Evolutionary conservation across 441 rosid species (phyloP).

Genomic region (Mallotus repandus): DNA sequence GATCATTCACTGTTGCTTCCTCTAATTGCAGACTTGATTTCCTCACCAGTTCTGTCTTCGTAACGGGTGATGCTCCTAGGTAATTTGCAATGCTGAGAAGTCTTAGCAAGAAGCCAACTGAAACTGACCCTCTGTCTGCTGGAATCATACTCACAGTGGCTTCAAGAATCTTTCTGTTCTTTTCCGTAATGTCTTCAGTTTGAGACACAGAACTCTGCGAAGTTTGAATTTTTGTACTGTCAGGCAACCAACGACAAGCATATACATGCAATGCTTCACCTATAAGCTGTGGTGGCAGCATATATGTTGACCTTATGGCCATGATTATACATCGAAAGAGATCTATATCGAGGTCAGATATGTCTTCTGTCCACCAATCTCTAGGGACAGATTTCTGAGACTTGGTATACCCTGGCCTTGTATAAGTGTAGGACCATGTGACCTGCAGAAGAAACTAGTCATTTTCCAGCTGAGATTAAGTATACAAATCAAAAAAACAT

Average conservation of each 20-base stretch:
- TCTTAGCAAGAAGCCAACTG: slow-evolving; percentile 75
- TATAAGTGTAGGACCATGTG: slow-evolving; percentile 90
- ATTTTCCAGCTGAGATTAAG: neutral
- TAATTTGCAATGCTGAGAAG: slow-evolving; percentile 75
- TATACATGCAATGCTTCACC: slow-evolving; percentile 98
- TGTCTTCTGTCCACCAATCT: slow-evolving; percentile 99
- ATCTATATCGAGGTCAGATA: slow-evolving; percentile 88
- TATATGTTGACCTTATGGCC: slow-evolving; percentile 61
- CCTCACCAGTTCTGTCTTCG: slow-evolving; percentile 73
- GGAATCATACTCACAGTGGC: slow-evolving; percentile 82
- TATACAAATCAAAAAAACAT: neutral
- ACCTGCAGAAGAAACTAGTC: slow-evolving; percentile 46
- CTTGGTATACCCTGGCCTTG: slow-evolving; percentile 72
- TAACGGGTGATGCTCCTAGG: slow-evolving; percentile 60
- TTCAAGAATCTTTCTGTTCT: slow-evolving; percentile 62
- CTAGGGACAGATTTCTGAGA: slow-evolving; percentile 68
- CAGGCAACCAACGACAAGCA: slow-evolving; percentile 90
- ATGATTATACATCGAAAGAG: slow-evolving; percentile 73
- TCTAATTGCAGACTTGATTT: slow-evolving; percentile 73
- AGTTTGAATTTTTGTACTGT: slow-evolving; percentile 45
- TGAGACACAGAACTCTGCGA: slow-evolving; percentile 47
- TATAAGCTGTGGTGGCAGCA: slow-evolving; percentile 73
- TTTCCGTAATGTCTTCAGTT: slow-evolving; percentile 43
- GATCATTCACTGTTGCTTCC: slow-evolving; percentile 65
- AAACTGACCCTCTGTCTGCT: slow-evolving; percentile 80